Conservation (phyloP, 768 basidiomycete genomes). For the Panellus pusillus region DNA sequence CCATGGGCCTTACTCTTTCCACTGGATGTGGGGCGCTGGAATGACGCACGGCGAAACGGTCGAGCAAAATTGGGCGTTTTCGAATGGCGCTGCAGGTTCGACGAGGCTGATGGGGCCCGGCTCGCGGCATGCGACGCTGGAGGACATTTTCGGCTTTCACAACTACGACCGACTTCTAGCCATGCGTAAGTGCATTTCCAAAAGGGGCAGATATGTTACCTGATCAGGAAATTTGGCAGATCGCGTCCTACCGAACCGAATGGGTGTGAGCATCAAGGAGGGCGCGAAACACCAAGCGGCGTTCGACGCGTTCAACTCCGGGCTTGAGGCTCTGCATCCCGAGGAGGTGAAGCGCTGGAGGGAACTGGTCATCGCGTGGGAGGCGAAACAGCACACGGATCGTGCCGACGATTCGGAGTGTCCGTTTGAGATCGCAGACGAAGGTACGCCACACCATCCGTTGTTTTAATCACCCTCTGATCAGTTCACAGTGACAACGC, state of each 20-base stretch:
- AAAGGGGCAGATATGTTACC: neutral
- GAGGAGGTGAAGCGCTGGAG: slow-evolving; percentile 6
- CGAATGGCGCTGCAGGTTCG: neutral
- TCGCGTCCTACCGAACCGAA: neutral
- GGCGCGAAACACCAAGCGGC: slow-evolving; percentile 2
- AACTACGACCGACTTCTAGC: slow-evolving; percentile 8
- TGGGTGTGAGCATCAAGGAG: slow-evolving; percentile 1
- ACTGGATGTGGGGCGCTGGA: slow-evolving; percentile 2
- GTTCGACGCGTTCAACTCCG: neutral
- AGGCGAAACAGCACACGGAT: slow-evolving; percentile 2
- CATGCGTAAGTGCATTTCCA: neutral
- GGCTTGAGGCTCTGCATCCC: neutral
- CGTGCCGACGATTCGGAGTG: neutral
- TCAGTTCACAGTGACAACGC: neutral
- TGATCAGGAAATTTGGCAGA: neutral
- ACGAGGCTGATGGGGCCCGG: neutral
- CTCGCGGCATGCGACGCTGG: neutral
- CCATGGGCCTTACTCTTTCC: slow-evolving; percentile 4
- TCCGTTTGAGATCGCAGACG: neutral
- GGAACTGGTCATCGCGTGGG: slow-evolving; percentile 3
- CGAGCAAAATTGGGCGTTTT: slow-evolving; percentile 8
- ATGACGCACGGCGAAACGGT: slow-evolving; percentile 2
- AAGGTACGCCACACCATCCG: too few species aligned
- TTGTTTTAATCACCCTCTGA: too few species aligned
- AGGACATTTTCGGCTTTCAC: slow-evolving; percentile 5